Conservation (phyloP, 2,329 filamentous ascomycete species). For the Neopestalotiopsis rosae region DNA sequence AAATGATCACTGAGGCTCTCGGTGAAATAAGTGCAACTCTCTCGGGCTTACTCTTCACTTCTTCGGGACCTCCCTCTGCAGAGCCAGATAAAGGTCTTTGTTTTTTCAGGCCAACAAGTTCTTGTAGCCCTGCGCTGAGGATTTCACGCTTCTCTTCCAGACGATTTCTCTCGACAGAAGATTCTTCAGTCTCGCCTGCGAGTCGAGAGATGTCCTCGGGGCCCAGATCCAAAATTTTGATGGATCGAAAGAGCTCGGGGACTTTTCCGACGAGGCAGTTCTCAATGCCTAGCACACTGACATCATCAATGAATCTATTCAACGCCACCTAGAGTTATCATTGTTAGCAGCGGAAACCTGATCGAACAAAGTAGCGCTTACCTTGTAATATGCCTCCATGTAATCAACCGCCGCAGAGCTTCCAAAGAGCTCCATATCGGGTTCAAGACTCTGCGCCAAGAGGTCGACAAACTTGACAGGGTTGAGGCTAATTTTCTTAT, state of each 20-base stretch:
- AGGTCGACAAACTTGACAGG: not conserved
- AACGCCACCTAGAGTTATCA: constrained; percentile 28
- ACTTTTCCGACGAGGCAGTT: constrained; percentile 30
- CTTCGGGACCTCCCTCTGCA: too few relatives aligned
- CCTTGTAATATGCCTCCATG: constrained; percentile 23
- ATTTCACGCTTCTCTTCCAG: too few relatives aligned
- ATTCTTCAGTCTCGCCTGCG: not conserved
- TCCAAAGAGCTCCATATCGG: constrained; percentile 10
- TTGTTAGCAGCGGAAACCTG: constrained; percentile 27
- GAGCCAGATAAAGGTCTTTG: too few relatives aligned
- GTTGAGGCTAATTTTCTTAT: not conserved
- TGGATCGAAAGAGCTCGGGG: constrained; percentile 25
- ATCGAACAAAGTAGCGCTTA: constrained; percentile 28
- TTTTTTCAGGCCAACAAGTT: too few relatives aligned
- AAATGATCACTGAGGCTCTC: too few relatives aligned
- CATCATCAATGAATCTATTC: constrained; percentile 34
- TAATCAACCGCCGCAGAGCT: constrained; percentile 7
- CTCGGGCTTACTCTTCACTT: too few relatives aligned
- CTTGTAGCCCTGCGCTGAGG: too few relatives aligned
- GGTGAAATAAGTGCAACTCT: too few relatives aligned
- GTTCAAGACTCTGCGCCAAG: not conserved
- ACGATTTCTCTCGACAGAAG: too few relatives aligned
- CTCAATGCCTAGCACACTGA: constrained; percentile 34
- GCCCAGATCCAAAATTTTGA: not conserved
- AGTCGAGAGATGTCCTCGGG: not conserved